Percentiles rank a stretch among this genome's conserved stretches.
Evolutionary conservation across 495 filamentous ascomycete genomes (phyloP).

Genomic region (Pseudomonodictys pantanalensis): DNA sequence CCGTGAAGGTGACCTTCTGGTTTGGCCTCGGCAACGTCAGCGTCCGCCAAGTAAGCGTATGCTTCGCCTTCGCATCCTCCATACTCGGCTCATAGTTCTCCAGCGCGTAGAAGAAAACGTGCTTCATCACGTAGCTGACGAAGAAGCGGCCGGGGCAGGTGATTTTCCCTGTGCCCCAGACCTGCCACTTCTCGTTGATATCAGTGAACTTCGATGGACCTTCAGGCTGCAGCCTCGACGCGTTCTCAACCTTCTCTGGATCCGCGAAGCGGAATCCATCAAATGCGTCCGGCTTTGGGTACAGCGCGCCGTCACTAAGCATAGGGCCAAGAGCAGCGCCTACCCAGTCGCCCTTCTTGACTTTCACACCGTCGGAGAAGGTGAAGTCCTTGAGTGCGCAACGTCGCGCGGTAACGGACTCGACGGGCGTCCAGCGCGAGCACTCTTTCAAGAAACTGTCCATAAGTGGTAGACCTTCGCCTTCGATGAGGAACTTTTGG

Average conservation of each 20-base stretch:
- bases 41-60: no score
- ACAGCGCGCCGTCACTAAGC: not conserved
- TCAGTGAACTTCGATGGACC: not conserved
- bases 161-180: constrained; percentile 4
- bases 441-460: constrained; percentile 19
- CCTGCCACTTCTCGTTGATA: not conserved
- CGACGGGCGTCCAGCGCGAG: constrained; percentile 1
- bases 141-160: constrained; percentile 5
- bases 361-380: constrained; percentile 4
- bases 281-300: not conserved
- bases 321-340: not conserved
- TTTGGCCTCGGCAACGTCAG: no score
- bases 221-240: not conserved
- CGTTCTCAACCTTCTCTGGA: not conserved
- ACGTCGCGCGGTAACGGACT: constrained; percentile 4
- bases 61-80: no score
- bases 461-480: constrained; percentile 7
- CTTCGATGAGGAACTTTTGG: not conserved
- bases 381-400: constrained; percentile 5
- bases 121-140: not conserved
- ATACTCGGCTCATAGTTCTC: no score
- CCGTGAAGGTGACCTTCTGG: no score
- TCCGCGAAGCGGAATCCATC: constrained; percentile 6
- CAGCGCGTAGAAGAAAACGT: no score
- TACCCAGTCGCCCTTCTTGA: constrained; percentile 9